Evolutionary conservation across 2,329 filamentous ascomycete species (phyloP).

Genomic region (Cryphonectria carpinicola): DNA sequence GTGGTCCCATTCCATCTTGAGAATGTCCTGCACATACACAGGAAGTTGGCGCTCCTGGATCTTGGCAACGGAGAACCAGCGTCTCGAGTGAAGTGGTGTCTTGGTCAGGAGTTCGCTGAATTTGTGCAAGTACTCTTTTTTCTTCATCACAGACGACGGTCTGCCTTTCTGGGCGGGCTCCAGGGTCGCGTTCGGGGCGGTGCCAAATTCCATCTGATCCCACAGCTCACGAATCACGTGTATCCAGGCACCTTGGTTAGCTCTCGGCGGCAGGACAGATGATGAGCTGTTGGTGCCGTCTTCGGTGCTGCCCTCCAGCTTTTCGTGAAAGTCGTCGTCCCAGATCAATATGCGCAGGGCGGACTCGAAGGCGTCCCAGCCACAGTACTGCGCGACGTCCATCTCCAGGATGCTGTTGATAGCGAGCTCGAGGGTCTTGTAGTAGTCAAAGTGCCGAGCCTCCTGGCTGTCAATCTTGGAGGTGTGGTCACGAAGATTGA

Average conservation of each 20-base stretch:
- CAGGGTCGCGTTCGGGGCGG: neutral
- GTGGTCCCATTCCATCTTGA: slow-evolving; percentile 21
- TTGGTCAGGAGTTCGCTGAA: slow-evolving; percentile 22
- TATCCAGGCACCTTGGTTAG: neutral
- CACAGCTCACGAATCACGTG: neutral
- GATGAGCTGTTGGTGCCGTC: neutral
- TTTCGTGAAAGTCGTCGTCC: slow-evolving; percentile 4
- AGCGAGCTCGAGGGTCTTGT: slow-evolving; percentile 5
- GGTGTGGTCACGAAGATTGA: slow-evolving; percentile 6
- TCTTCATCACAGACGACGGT: neutral
- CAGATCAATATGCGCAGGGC: slow-evolving; percentile 25
- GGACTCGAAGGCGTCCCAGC: slow-evolving; percentile 28
- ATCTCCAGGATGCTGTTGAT: slow-evolving; percentile 6
- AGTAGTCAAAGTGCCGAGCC: slow-evolving; percentile 22
- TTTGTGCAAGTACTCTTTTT: neutral
- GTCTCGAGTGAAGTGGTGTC: slow-evolving; percentile 24
- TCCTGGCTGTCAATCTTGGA: slow-evolving; percentile 3
- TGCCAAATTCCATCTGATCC: neutral
- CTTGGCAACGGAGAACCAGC: slow-evolving; percentile 18
- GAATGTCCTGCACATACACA: slow-evolving; percentile 9
- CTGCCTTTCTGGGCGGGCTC: neutral
- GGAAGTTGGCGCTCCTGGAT: neutral
- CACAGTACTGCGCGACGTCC: slow-evolving; percentile 13
- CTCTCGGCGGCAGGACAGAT: neutral
- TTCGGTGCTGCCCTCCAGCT: neutral